These are phyloP conservation scores for Cardiosporidium cionae DNA, from an alignment of 169 alveolate genomes.

Conservation along the genomic window DNA sequence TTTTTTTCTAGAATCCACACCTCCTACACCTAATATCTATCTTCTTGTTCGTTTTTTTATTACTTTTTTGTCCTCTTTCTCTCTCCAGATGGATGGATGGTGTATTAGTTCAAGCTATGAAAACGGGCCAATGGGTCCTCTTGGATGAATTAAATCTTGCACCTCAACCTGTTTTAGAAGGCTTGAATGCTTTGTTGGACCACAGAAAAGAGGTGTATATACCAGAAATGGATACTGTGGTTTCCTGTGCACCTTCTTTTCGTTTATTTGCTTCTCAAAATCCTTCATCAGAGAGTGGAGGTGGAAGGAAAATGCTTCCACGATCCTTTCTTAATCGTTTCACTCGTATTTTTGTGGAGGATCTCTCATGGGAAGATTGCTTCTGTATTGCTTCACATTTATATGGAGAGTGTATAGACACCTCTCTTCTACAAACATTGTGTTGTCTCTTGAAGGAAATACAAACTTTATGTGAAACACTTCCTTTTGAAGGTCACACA, in stretches of 20 bases:
- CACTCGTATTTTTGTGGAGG: slow-evolving; percentile 76
- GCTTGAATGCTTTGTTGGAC: slow-evolving; percentile 95
- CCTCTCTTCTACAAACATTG: background rate
- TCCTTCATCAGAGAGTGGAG: slow-evolving; percentile 82
- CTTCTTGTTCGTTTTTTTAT: too few species aligned
- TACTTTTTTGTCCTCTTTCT: background rate
- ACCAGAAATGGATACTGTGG: slow-evolving; percentile 63
- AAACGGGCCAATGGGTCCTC: slow-evolving; percentile 96
- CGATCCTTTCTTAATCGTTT: slow-evolving; percentile 96
- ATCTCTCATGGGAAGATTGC: slow-evolving; percentile 16
- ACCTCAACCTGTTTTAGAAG: slow-evolving; percentile 96
- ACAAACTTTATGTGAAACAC: background rate
- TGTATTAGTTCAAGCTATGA: slow-evolving; percentile 86
- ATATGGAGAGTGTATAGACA: background rate
- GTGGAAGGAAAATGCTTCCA: slow-evolving; percentile 96
- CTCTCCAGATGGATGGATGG: slow-evolving; percentile 93
- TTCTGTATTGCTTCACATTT: slow-evolving; percentile 11
- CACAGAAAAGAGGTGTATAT: slow-evolving; percentile 61
- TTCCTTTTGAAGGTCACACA: slow-evolving; percentile 4
- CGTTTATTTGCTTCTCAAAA: slow-evolving; percentile 98
- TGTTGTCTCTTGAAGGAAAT: background rate
- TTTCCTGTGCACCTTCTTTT: slow-evolving; percentile 86
- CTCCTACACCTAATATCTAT: too few species aligned
- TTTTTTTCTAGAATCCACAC: too few species aligned
- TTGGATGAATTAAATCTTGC: slow-evolving; percentile 98